Conservation (phyloP, 441 rosid species). For the Capsella rubella region DNA sequence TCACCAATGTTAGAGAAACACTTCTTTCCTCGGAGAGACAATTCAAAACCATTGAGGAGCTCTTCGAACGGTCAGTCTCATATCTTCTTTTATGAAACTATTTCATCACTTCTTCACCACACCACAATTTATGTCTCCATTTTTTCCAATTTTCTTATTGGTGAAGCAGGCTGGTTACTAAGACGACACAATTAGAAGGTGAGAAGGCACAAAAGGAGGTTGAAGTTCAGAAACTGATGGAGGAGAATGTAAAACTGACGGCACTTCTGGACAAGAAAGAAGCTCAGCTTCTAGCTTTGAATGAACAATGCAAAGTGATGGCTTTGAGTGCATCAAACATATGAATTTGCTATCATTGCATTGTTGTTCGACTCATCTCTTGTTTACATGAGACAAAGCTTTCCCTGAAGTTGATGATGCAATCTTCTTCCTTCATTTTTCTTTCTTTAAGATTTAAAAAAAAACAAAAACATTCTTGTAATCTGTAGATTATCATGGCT, state of each 20-base stretch:
- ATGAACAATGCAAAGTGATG: conserved; percentile 97
- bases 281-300: conserved; percentile 92
- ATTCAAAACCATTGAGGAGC: conserved; percentile 89
- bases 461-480: conserved; percentile 13
- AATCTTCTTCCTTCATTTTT: conserved; percentile 22
- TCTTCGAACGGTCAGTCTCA: conserved; percentile 78
- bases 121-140: not conserved
- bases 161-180: conserved; percentile 73
- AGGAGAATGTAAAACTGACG: conserved; percentile 83
- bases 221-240: conserved; percentile 91
- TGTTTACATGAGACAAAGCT: conserved; percentile 27
- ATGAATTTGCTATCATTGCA: conserved; percentile 36
- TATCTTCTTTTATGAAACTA: conserved; percentile 19
- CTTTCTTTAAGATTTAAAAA: conserved; percentile 1
- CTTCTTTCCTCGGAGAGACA: conserved; percentile 94
- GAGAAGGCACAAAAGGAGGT: conserved; percentile 91
- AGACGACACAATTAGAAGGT: conserved; percentile 86
- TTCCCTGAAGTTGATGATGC: conserved; percentile 19
- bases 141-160: conserved; percentile 26
- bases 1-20: conserved; percentile 91
- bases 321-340: conserved; percentile 72
- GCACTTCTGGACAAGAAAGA: conserved; percentile 94
- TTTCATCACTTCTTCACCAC: too few species aligned
- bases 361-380: conserved; percentile 30
- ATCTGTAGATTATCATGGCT: conserved; percentile 23